phyloP scores from a whole-genome alignment of 2,329 filamentous ascomycete species.

The Pseudogymnoascus sp. region DNA sequence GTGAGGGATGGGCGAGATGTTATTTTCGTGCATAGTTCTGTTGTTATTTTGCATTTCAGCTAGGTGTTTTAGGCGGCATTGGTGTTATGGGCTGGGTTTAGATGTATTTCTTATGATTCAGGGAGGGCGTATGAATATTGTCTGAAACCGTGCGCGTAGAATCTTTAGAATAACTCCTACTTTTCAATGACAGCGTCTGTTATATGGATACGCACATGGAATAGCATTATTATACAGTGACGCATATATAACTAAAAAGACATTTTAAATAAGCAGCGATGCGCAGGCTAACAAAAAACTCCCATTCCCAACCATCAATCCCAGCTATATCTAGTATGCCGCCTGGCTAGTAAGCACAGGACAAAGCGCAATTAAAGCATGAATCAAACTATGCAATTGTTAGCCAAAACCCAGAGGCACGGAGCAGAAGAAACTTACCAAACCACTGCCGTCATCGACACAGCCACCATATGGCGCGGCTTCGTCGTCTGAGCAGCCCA shows the following conservation, averaged over 20 bases:
- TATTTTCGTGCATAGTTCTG: background rate
- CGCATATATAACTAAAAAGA: background rate
- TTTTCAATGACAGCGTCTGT: background rate
- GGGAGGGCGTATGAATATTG: background rate
- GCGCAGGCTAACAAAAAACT: background rate
- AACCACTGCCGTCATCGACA: background rate
- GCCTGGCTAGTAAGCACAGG: background rate
- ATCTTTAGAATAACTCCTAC: background rate
- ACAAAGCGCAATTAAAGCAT: background rate
- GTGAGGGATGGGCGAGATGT: constrained; percentile 24
- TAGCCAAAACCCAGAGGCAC: background rate
- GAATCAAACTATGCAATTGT: background rate
- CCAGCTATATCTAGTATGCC: background rate
- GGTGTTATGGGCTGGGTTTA: background rate
- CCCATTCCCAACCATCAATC: background rate
- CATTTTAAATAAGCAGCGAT: background rate
- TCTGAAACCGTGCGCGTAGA: background rate
- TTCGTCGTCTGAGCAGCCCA: background rate
- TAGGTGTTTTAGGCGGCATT: background rate
- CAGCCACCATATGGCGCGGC: background rate
- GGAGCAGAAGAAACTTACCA: background rate
- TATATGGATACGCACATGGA: background rate
- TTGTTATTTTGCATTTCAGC: background rate
- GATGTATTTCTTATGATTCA: background rate
- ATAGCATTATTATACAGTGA: background rate